phyloP scores from a whole-genome alignment of 192 early-diverging fungal genomes.

The Podila horticola region DNA sequence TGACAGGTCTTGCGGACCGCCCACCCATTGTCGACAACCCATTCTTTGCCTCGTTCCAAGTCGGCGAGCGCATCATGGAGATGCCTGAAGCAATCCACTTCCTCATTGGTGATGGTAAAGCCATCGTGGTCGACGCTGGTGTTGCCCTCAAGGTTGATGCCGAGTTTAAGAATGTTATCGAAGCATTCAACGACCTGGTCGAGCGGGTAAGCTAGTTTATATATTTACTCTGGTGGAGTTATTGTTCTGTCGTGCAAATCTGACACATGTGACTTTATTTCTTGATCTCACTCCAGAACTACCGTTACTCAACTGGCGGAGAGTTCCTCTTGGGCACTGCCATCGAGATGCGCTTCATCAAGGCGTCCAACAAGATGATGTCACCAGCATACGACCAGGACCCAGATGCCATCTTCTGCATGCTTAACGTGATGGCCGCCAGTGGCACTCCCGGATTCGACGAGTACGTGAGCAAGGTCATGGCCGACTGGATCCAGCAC shows the following conservation, averaged over 20 bases:
- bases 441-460: conserved; percentile 33
- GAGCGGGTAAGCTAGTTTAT: conserved; percentile 9
- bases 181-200: conserved; percentile 16
- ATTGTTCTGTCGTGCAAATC: background rate
- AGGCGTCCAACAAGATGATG: conserved; percentile 33
- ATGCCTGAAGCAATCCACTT: conserved; percentile 32
- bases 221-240: background rate
- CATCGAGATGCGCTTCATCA: conserved; percentile 36
- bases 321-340: conserved; percentile 16
- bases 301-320: conserved; percentile 20
- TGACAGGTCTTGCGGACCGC: background rate
- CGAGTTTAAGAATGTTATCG: conserved; percentile 22
- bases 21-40: conserved; percentile 29
- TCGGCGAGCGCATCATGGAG: conserved; percentile 11
- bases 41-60: conserved; percentile 16
- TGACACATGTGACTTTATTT: too few relatives aligned
- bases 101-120: conserved; percentile 19
- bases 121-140: conserved; percentile 8
- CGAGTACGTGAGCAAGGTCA: conserved; percentile 10
- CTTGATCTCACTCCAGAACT: conserved; percentile 14
- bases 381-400: conserved; percentile 40
- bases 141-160: conserved; percentile 24
- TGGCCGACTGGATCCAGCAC: conserved; percentile 15
- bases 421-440: conserved; percentile 29
- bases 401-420: conserved; percentile 26